These are phyloP conservation scores for Plantago major DNA, from an alignment of 257 asterid genomes.

Conservation along the genomic window DNA sequence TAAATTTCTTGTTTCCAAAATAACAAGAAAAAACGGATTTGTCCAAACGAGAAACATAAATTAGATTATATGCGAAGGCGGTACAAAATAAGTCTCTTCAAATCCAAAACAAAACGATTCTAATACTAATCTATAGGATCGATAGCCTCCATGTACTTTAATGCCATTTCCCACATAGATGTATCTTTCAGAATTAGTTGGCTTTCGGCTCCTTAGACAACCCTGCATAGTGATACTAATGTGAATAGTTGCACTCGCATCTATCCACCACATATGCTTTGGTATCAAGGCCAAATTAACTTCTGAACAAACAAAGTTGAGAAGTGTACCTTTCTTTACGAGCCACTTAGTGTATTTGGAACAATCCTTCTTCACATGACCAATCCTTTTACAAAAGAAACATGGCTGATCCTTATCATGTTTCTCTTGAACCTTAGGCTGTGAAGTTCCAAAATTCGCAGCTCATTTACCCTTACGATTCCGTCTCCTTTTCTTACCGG, in stretches of 20 bases:
- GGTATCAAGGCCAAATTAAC: constrained; percentile 6
- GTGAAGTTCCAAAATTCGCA: background rate
- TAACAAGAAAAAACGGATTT: background rate
- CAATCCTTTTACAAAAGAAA: background rate
- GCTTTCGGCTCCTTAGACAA: background rate
- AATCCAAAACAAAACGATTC: constrained; percentile 1
- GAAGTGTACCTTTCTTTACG: background rate
- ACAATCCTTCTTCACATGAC: background rate
- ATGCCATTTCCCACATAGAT: background rate
- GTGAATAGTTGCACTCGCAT: constrained; percentile 10
- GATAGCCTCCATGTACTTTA: too few species aligned
- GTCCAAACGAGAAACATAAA: background rate
- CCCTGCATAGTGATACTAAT: constrained; percentile 12
- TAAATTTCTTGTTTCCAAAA: background rate
- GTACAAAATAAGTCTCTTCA: constrained; percentile 5
- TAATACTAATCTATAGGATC: background rate
- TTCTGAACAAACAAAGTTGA: constrained; percentile 8
- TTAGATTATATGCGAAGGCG: background rate
- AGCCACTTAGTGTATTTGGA: background rate
- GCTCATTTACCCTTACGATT: background rate
- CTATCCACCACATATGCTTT: too few species aligned
- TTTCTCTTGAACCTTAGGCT: background rate
- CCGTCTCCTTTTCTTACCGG: background rate
- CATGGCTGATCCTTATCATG: background rate
- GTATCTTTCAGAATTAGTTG: constrained; percentile 12